A percentile compares a stretch with the other conserved stretches of the same genome.
phyloP scores from a whole-genome alignment of 345 rosid genomes.

The Eucalyptus urophylla region DNA sequence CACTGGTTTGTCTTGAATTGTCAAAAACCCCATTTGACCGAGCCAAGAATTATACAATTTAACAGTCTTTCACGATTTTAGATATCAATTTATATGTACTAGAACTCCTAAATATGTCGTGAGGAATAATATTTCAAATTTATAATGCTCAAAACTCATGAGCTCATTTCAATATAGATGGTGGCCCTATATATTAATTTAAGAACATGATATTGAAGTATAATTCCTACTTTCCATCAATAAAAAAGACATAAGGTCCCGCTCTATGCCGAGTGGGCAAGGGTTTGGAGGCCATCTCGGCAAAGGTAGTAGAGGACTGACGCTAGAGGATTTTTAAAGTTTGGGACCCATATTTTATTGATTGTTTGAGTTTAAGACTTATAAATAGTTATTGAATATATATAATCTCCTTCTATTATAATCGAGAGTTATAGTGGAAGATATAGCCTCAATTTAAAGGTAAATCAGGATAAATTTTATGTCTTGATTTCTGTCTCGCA shows the following conservation, averaged over 20 bases:
- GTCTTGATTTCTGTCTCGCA: no score
- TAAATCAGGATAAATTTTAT: no score
- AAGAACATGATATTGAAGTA: fast-evolving
- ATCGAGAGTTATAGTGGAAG: neutral
- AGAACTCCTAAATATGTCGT: neutral
- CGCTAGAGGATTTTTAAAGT: neutral
- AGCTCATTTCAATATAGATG: neutral
- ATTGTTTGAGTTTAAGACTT: no score
- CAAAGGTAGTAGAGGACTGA: fast-evolving
- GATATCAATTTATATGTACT: neutral
- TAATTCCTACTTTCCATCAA: no score
- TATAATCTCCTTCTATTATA: neutral
- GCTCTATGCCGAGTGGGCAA: fast-evolving
- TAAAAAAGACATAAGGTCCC: fast-evolving
- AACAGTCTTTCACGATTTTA: neutral
- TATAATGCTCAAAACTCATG: neutral
- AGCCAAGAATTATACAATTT: neutral
- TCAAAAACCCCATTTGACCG: neutral
- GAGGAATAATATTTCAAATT: neutral
- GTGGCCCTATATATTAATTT: fast-evolving
- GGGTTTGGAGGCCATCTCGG: fast-evolving
- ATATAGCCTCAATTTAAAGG: no score
- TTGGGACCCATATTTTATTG: neutral
- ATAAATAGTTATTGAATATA: no score
- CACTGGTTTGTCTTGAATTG: neutral